Conservation (phyloP, 176 grass and related monocot genomes). For the Juncus effusus region DNA sequence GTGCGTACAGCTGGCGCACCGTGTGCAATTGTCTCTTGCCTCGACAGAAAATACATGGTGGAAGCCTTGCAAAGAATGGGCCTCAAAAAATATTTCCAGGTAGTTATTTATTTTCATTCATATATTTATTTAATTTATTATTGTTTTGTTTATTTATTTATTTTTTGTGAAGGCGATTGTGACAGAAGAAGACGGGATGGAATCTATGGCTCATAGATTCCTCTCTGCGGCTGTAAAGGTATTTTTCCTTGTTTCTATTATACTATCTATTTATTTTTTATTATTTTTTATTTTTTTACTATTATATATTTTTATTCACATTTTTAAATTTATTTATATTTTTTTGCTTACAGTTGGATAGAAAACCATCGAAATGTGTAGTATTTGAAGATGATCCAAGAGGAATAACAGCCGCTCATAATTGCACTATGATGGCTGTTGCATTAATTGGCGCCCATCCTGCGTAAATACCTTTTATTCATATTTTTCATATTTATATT, state of each 20-base stretch:
- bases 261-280: not conserved
- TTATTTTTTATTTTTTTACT: not conserved
- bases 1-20: slow-evolving; percentile 79
- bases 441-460: slow-evolving; percentile 83
- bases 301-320: not conserved
- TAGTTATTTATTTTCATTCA: slow-evolving; percentile 15
- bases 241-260: slow-evolving; percentile 16
- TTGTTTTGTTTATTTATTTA: not conserved
- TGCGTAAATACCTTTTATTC: slow-evolving; percentile 42
- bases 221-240: slow-evolving; percentile 92
- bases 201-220: slow-evolving; percentile 94
- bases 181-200: slow-evolving; percentile 91
- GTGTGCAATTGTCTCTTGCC: slow-evolving; percentile 74
- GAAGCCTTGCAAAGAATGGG: slow-evolving; percentile 76
- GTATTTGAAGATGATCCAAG: slow-evolving; percentile 97
- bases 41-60: slow-evolving; percentile 74
- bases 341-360: slow-evolving; percentile 59
- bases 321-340: not conserved
- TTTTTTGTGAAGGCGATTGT: slow-evolving; percentile 58
- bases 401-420: slow-evolving; percentile 75
- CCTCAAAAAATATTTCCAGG: slow-evolving; percentile 88
- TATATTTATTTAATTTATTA: slow-evolving; percentile 13
- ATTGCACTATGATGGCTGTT: slow-evolving; percentile 92
- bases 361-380: slow-evolving; percentile 87
- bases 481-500: not conserved